phyloP scores from a whole-genome alignment of 1,139 yeast species.

The Kurtzmaniella quercitrusa region DNA sequence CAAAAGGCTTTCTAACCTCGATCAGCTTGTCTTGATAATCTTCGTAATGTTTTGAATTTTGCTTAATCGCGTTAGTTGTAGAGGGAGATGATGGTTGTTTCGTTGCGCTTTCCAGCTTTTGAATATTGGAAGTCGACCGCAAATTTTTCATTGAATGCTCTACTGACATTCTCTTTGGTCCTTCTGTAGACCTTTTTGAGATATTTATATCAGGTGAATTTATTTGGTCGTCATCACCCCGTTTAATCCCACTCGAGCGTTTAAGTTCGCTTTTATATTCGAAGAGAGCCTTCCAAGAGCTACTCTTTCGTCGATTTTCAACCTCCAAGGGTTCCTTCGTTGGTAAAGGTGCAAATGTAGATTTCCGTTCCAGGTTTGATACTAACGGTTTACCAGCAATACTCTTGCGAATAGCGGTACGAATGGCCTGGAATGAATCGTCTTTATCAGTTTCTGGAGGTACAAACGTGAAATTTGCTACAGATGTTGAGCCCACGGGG shows the following conservation, averaged over 20 bases:
- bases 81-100: too few relatives aligned
- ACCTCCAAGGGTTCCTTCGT: conserved; percentile 35
- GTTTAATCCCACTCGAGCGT: conserved; percentile 5
- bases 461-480: conserved; percentile 6
- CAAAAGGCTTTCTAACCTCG: too few relatives aligned
- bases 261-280: neutral
- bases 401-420: conserved; percentile 37
- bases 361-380: conserved; percentile 16
- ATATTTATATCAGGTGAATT: too few relatives aligned
- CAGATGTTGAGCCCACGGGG: conserved; percentile 1
- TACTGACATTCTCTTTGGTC: too few relatives aligned
- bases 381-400: conserved; percentile 27
- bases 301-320: neutral
- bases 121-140: too few relatives aligned
- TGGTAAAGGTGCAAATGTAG: conserved; percentile 38
- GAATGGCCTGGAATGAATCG: conserved; percentile 32
- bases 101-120: too few relatives aligned
- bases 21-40: too few relatives aligned
- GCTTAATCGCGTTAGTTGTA: too few relatives aligned
- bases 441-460: conserved; percentile 10
- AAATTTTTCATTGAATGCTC: too few relatives aligned
- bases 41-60: too few relatives aligned
- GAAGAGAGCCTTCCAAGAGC: neutral
- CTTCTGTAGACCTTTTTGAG: too few relatives aligned
- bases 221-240: neutral